Evolutionary conservation across 257 asterid species (phyloP).

Genomic region (Plectranthus barbatus): DNA sequence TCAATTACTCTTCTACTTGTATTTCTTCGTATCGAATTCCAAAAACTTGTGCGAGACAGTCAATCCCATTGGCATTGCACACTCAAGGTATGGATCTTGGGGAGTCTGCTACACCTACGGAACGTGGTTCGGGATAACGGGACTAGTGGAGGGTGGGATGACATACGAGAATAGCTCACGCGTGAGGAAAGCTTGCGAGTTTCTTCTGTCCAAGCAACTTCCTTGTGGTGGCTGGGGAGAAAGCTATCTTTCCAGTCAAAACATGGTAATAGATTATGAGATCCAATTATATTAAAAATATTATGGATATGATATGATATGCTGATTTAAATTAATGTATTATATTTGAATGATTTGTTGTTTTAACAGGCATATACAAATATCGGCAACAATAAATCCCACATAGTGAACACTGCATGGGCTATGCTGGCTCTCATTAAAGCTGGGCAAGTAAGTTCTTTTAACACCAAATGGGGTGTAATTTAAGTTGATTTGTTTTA

Average conservation of each 20-base stretch:
- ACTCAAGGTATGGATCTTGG: constrained; percentile 65
- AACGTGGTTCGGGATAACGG: constrained; percentile 65
- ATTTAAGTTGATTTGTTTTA: too few species aligned
- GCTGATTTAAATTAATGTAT: too few species aligned
- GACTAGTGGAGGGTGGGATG: constrained; percentile 44
- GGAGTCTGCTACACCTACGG: constrained; percentile 76
- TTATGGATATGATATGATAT: too few species aligned
- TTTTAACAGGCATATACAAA: constrained; percentile 46
- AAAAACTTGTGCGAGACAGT: too few species aligned
- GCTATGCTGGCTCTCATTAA: constrained; percentile 64
- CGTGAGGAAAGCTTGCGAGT: constrained; percentile 54
- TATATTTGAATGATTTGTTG: not conserved
- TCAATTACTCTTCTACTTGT: too few species aligned
- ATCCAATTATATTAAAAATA: too few species aligned
- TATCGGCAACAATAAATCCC: constrained; percentile 36
- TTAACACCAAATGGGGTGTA: not conserved
- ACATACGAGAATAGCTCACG: constrained; percentile 33
- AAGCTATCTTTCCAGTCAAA: constrained; percentile 59
- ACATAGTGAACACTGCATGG: constrained; percentile 64
- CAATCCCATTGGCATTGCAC: too few species aligned
- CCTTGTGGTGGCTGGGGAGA: constrained; percentile 81
- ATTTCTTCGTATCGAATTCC: too few species aligned
- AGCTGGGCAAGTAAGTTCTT: constrained; percentile 55
- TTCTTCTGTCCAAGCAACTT: constrained; percentile 61
- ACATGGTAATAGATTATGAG: constrained; percentile 21